Evolutionary conservation across 2,329 filamentous ascomycete genomes (phyloP).

Genomic region (Exserohilum turcica): DNA sequence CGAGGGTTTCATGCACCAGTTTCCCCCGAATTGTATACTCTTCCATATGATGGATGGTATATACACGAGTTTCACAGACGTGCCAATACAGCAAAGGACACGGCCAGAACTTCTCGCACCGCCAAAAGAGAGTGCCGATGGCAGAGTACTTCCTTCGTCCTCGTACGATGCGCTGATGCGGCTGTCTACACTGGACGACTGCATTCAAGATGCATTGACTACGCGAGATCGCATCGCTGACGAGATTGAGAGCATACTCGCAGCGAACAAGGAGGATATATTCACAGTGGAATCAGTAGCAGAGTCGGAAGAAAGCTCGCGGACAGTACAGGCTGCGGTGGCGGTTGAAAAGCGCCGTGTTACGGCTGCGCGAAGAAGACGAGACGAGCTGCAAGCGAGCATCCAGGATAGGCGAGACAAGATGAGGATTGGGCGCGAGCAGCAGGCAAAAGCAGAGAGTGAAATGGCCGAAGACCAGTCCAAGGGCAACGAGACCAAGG

Average conservation of each 20-base stretch:
- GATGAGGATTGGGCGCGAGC: slow-evolving; percentile 67
- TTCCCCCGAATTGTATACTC: slow-evolving; percentile 81
- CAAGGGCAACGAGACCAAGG: slow-evolving; percentile 57
- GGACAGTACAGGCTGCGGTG: slow-evolving; percentile 59
- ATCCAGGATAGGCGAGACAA: slow-evolving; percentile 68
- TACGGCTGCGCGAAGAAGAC: slow-evolving; percentile 64
- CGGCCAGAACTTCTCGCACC: slow-evolving; percentile 37
- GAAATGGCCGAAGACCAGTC: slow-evolving; percentile 63
- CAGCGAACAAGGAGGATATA: slow-evolving; percentile 48
- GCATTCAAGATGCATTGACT: slow-evolving; percentile 84
- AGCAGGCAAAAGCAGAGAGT: slow-evolving; percentile 63
- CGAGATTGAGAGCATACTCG: slow-evolving; percentile 70
- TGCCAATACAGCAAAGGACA: slow-evolving; percentile 56
- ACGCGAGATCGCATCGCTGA: slow-evolving; percentile 74
- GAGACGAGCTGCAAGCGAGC: slow-evolving; percentile 70
- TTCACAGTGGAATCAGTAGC: slow-evolving; percentile 44
- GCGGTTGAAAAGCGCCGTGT: slow-evolving; percentile 69
- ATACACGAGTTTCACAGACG: slow-evolving; percentile 75
- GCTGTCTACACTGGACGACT: slow-evolving; percentile 84
- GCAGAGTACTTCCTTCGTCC: slow-evolving; percentile 66
- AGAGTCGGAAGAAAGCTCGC: slow-evolving; percentile 53
- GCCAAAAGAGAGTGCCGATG: slow-evolving; percentile 51
- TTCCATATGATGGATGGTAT: slow-evolving; percentile 87
- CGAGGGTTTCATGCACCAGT: slow-evolving; percentile 67
- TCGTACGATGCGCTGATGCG: slow-evolving; percentile 89